Conservation (phyloP, 306 rosid species). For the Myrica gale region DNA sequence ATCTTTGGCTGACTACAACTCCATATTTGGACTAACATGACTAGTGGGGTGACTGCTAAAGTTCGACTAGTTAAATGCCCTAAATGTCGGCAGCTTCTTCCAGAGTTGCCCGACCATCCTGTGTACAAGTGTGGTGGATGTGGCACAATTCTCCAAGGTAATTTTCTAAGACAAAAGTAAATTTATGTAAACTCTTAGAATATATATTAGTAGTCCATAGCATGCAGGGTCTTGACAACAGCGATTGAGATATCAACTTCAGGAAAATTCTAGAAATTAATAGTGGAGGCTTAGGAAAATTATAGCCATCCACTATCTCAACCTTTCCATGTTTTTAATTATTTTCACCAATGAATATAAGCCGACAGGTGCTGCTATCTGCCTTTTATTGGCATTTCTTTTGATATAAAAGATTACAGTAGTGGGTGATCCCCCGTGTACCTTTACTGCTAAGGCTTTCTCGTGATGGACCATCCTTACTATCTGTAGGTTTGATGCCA, state of each 20-base stretch:
- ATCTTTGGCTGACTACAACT: constrained; percentile 23
- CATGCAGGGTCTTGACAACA: background rate
- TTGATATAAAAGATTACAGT: background rate
- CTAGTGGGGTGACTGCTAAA: constrained; percentile 40
- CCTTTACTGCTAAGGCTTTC: constrained; percentile 12
- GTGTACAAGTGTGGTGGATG: constrained; percentile 91
- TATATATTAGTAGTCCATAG: background rate
- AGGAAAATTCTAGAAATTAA: constrained; percentile 9
- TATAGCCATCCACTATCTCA: constrained; percentile 13
- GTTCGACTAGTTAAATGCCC: constrained; percentile 81
- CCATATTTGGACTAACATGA: constrained; percentile 41
- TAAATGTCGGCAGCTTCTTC: constrained; percentile 59
- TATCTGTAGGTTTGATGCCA: background rate
- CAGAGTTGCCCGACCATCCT: constrained; percentile 51
- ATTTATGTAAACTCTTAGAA: background rate
- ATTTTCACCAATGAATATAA: background rate
- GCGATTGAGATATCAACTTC: background rate
- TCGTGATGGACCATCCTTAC: background rate
- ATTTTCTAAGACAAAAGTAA: background rate
- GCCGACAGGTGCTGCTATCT: background rate
- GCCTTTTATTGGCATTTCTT: background rate
- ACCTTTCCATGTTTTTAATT: background rate
- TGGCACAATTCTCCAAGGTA: constrained; percentile 71
- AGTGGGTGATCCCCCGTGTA: background rate
- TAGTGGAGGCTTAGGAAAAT: constrained; percentile 22